These are phyloP conservation scores for Aureobasidium uvarum DNA, from an alignment of 2,329 filamentous ascomycete species.

Conservation along the genomic window DNA sequence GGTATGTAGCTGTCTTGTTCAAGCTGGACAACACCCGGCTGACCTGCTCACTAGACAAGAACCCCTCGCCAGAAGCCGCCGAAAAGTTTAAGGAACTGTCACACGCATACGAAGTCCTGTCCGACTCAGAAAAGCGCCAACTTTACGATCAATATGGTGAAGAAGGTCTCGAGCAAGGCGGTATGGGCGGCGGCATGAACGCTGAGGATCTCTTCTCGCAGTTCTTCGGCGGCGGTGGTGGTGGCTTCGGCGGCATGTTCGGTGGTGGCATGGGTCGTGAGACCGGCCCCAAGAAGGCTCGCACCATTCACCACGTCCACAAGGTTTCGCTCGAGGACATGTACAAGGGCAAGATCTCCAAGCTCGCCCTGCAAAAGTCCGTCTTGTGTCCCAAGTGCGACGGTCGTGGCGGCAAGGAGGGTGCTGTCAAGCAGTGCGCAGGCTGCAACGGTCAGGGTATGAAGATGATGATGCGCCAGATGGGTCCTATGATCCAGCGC, in stretches of 20 bases:
- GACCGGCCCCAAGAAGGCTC: conserved; percentile 82
- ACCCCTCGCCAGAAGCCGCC: conserved; percentile 85
- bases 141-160: conserved; percentile 98
- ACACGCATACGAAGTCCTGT: conserved; percentile 92
- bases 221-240: conserved; percentile 79
- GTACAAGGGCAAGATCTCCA: conserved; percentile 96
- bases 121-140: conserved; percentile 84
- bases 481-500: conserved; percentile 99
- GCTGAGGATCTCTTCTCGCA: conserved; percentile 95
- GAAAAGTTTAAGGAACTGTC: conserved; percentile 99
- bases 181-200: conserved; percentile 75
- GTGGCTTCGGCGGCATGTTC: conserved; percentile 63
- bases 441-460: conserved; percentile 93
- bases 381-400: conserved; percentile 95
- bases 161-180: conserved; percentile 85
- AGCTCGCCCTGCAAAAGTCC: conserved; percentile 94
- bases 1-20: conserved; percentile 54
- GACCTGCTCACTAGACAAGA: conserved; percentile 69
- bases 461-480: conserved; percentile 99
- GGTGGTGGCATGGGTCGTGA: conserved; percentile 81
- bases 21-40: not conserved
- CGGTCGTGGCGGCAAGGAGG: conserved; percentile 93
- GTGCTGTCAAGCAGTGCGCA: conserved; percentile 88
- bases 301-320: conserved; percentile 97
- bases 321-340: conserved; percentile 98